Conservation (phyloP, 2,329 filamentous ascomycete species). For the Fusarium fracticaudum region DNA sequence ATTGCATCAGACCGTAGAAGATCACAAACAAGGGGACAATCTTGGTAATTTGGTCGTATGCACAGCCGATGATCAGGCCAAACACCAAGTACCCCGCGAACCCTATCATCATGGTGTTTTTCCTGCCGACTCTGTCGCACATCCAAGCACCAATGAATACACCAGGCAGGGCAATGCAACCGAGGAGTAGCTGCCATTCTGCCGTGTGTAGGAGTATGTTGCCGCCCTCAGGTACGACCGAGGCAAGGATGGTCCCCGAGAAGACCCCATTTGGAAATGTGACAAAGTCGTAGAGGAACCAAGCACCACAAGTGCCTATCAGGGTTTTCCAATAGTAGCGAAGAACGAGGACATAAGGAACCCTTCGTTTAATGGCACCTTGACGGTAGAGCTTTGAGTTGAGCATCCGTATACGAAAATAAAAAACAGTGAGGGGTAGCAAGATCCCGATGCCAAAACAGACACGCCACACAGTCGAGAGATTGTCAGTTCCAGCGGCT, state of each 20-base stretch:
- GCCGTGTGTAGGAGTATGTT: neutral
- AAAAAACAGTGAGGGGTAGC: neutral
- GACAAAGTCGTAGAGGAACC: neutral
- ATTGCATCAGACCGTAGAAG: neutral
- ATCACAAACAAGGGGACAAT: neutral
- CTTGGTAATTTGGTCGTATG: neutral
- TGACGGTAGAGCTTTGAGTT: neutral
- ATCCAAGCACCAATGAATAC: neutral
- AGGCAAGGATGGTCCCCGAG: neutral
- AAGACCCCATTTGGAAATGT: neutral
- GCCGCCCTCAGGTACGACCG: neutral
- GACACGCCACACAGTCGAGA: neutral
- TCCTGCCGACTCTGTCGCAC: neutral
- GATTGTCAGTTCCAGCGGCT: neutral
- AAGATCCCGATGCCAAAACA: neutral
- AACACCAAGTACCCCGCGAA: neutral
- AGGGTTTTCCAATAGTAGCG: neutral
- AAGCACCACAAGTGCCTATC: neutral
- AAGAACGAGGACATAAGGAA: neutral
- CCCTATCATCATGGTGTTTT: neutral
- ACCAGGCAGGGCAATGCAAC: neutral
- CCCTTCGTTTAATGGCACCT: neutral
- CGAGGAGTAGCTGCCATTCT: neutral
- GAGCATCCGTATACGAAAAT: neutral
- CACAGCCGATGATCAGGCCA: neutral